Base-by-base conservation (phyloP, 805 yeast genomes). In the Candida golubevii region DNA sequence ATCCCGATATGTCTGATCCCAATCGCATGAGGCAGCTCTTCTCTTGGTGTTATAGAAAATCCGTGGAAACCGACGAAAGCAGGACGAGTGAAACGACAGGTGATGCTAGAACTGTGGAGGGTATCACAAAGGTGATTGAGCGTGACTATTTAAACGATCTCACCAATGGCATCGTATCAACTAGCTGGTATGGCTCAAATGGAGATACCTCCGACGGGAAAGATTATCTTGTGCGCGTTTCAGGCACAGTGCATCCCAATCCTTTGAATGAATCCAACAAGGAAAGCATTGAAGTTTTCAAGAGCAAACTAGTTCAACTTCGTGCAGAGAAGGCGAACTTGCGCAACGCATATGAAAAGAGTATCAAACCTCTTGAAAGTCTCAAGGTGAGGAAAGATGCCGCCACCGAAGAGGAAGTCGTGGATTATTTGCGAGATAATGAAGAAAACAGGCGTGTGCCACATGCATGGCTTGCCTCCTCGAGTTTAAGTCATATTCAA, bases 21-120 rank as follows among this genome's bases (percentile, higher is more conserved):
- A 84, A 82, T 53, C 72, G 80, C 49, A 80, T 86, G 83, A 71
- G 83, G 49, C 88, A 83, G 55, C 59, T 86, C 26, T 58, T 85
- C 38, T 67, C 78, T 2, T 85, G 91, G 93, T 79, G 86, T 50
- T 71, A 79, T 29, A 77, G 77, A 47, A 71, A 82, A 53, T 69
- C 71, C 31, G 50, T 75, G 35, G 67, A 63, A 33, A 33, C 35
- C 1, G 58, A 62, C 36, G 67, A 62, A 39, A 60, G 51, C 33
- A 54, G 50, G 47, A 38, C 33, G 10, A 39, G 33, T 13, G 43
- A 33, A 36, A 42, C 23, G 46, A 53, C 34, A 8, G 45, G 41
- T 31, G 76, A 73, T 34, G 70, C 73, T 34, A 57, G 68, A 35
- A 74, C 77, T 3, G 74, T 71, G 5, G 47, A 66, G 15, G 73